These are phyloP conservation scores for Lactifluus hygrophoroides DNA, from an alignment of 768 basidiomycete genomes.

Conservation along the genomic window DNA sequence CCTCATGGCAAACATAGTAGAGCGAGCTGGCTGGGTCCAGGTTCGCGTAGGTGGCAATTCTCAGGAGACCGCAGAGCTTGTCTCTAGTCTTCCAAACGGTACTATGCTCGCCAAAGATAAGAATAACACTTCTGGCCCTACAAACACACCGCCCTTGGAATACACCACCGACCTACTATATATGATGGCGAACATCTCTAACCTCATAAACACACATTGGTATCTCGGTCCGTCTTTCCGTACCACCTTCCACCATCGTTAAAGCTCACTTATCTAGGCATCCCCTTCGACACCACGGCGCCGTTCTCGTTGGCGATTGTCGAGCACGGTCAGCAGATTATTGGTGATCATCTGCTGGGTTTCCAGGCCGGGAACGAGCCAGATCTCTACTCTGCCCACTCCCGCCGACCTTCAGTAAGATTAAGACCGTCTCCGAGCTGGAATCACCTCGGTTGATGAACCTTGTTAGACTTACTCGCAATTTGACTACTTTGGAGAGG, in stretches of 20 bases:
- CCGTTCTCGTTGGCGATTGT: constrained; percentile 48
- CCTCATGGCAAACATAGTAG: constrained; percentile 58
- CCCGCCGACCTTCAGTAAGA: constrained; percentile 13
- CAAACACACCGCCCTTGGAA: constrained; percentile 57
- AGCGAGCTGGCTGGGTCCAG: constrained; percentile 51
- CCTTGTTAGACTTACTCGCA: constrained; percentile 6
- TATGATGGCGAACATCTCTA: constrained; percentile 51
- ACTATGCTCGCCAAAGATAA: constrained; percentile 47
- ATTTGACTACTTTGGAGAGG: constrained; percentile 30
- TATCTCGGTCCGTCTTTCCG: constrained; percentile 37
- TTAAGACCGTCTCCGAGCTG: background rate
- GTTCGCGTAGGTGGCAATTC: constrained; percentile 75
- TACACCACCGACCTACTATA: constrained; percentile 61
- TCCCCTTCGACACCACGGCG: constrained; percentile 57
- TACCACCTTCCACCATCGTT: background rate
- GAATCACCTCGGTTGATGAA: background rate
- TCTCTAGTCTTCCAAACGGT: constrained; percentile 40
- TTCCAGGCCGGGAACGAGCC: constrained; percentile 74
- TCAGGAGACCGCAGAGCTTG: constrained; percentile 54
- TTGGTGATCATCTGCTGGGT: constrained; percentile 56
- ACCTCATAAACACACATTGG: constrained; percentile 53
- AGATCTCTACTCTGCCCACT: constrained; percentile 50
- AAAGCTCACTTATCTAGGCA: constrained; percentile 25
- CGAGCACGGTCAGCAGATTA: constrained; percentile 46
- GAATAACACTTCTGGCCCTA: constrained; percentile 36